These are phyloP conservation scores for Cyphellophora europaea DNA, from an alignment of 2,329 filamentous ascomycete genomes.

Conservation along the genomic window DNA sequence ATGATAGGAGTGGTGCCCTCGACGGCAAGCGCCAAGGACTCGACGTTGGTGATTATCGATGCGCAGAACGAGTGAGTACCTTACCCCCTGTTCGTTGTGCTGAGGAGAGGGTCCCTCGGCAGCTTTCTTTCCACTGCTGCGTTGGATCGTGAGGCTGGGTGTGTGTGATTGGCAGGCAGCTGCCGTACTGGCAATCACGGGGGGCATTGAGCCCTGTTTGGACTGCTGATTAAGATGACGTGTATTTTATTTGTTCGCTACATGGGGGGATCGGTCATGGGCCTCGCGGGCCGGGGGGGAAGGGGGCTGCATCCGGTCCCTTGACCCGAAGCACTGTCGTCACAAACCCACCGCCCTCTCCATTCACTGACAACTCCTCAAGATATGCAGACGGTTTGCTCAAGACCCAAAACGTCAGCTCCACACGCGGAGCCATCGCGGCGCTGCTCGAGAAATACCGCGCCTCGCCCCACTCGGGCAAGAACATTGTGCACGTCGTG, in stretches of 20 bases:
- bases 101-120: too few relatives aligned
- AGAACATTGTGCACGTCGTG: constrained; percentile 51
- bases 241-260: too few relatives aligned
- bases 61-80: constrained; percentile 57
- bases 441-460: constrained; percentile 52
- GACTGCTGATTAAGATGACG: too few relatives aligned
- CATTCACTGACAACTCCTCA: constrained; percentile 2
- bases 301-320: too few relatives aligned
- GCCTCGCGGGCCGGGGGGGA: too few relatives aligned
- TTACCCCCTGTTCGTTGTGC: neutral
- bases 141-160: too few relatives aligned
- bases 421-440: constrained; percentile 48
- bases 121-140: neutral
- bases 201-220: too few relatives aligned
- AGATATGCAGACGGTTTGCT: constrained; percentile 46
- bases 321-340: neutral
- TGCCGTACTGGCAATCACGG: too few relatives aligned
- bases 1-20: constrained; percentile 47
- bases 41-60: constrained; percentile 58
- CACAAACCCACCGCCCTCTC: neutral
- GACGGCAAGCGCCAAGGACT: constrained; percentile 48
- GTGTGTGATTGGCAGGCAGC: too few relatives aligned
- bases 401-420: constrained; percentile 41
- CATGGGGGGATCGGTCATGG: too few relatives aligned
- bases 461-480: constrained; percentile 19